Evolutionary conservation across 1,139 yeast genomes (phyloP).

Genomic region (Suhomyces wounanorum): DNA sequence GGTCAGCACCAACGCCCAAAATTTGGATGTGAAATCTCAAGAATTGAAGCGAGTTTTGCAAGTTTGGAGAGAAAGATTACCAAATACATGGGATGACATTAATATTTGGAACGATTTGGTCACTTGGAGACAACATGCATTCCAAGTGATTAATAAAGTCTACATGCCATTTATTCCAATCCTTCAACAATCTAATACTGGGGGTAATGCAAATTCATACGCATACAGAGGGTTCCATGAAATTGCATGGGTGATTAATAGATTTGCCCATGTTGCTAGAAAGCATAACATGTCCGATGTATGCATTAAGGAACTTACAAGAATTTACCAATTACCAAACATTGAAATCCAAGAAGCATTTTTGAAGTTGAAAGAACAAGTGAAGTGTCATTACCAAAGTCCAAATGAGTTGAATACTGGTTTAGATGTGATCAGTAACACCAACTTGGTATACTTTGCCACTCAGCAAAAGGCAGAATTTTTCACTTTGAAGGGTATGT

Average conservation of each 20-base stretch:
- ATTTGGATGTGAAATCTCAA: slow-evolving; percentile 87
- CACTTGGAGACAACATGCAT: slow-evolving; percentile 98
- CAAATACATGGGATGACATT: slow-evolving; percentile 96
- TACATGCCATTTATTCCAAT: slow-evolving; percentile 92
- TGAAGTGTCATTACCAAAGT: slow-evolving; percentile 94
- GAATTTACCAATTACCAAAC: slow-evolving; percentile 93
- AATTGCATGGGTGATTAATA: slow-evolving; percentile 97
- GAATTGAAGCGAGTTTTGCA: slow-evolving; percentile 92
- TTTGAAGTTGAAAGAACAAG: slow-evolving; percentile 92
- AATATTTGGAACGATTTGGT: slow-evolving; percentile 97
- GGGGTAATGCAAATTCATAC: slow-evolving; percentile 79
- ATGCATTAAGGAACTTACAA: slow-evolving; percentile 87
- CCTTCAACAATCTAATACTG: slow-evolving; percentile 72
- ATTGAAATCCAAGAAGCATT: slow-evolving; percentile 98
- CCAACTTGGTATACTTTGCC: slow-evolving; percentile 92
- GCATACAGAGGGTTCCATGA: slow-evolving; percentile 98
- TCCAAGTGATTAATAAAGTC: slow-evolving; percentile 93
- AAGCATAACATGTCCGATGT: slow-evolving; percentile 97
- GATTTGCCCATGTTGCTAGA: slow-evolving; percentile 98
- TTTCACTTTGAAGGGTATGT: slow-evolving; percentile 96
- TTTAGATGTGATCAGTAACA: slow-evolving; percentile 92
- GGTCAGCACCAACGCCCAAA: slow-evolving; percentile 88
- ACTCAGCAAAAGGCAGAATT: slow-evolving; percentile 98
- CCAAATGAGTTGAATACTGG: slow-evolving; percentile 88
- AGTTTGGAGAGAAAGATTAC: slow-evolving; percentile 97